These are phyloP conservation scores for Hygrophorus pudorinus DNA, from an alignment of 768 basidiomycete genomes.

Conservation along the genomic window DNA sequence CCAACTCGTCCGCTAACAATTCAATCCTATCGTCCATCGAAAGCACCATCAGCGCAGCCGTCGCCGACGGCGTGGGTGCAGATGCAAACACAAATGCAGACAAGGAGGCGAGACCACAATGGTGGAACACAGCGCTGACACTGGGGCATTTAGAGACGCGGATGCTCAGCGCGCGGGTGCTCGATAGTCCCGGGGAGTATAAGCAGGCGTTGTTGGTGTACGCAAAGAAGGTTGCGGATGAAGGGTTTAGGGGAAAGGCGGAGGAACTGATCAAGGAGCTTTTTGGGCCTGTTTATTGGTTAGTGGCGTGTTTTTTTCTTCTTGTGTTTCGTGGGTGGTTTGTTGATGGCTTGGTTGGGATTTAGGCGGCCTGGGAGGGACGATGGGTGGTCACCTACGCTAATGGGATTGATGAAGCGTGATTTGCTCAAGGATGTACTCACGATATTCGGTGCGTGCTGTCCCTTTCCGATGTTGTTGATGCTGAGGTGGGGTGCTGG, in stretches of 20 bases:
- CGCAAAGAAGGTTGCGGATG: slow-evolving; percentile 79
- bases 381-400: slow-evolving; percentile 53
- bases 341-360: slow-evolving; percentile 8
- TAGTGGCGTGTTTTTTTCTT: slow-evolving; percentile 19
- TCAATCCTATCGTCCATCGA: slow-evolving; percentile 50
- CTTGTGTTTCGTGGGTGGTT: slow-evolving; percentile 2
- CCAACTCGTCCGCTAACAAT: slow-evolving; percentile 28
- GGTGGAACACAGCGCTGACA: slow-evolving; percentile 79
- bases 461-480: neutral
- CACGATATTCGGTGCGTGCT: slow-evolving; percentile 60
- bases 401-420: slow-evolving; percentile 68
- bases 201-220: slow-evolving; percentile 67
- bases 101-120: slow-evolving; percentile 44
- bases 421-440: slow-evolving; percentile 79
- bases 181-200: slow-evolving; percentile 84
- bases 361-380: slow-evolving; percentile 63
- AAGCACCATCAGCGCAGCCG: slow-evolving; percentile 29
- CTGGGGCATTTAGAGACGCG: slow-evolving; percentile 85
- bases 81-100: slow-evolving; percentile 14
- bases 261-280: slow-evolving; percentile 90
- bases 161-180: slow-evolving; percentile 57
- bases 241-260: slow-evolving; percentile 78
- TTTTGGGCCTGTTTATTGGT: slow-evolving; percentile 88
- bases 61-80: slow-evolving; percentile 26
- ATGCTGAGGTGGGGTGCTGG: neutral